phyloP scores from a whole-genome alignment of 805 yeast species.

The Vanderwaltozyma yarrowii region DNA sequence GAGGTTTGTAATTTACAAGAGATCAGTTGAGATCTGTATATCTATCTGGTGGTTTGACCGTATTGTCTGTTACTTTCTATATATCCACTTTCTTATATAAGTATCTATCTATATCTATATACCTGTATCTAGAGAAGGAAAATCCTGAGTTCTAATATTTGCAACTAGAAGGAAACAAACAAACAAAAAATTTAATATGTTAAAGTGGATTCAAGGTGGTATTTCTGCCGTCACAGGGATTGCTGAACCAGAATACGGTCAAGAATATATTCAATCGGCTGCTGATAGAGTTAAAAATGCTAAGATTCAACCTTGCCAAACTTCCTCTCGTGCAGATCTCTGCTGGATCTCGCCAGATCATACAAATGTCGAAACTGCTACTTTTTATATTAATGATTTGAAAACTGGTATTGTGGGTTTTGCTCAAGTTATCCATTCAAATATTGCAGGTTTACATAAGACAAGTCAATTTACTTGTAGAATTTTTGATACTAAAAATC shows the following conservation, averaged over 20 bases:
- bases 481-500: slow-evolving; percentile 36
- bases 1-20: too few species aligned
- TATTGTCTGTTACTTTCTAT: too few species aligned
- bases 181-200: slow-evolving; percentile 31
- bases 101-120: too few species aligned
- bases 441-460: slow-evolving; percentile 74
- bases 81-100: too few species aligned
- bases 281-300: slow-evolving; percentile 46
- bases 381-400: slow-evolving; percentile 70
- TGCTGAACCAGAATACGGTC: slow-evolving; percentile 95
- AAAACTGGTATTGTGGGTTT: slow-evolving; percentile 64
- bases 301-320: slow-evolving; percentile 41
- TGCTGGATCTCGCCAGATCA: slow-evolving; percentile 62
- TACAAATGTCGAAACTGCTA: slow-evolving; percentile 93
- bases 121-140: too few species aligned
- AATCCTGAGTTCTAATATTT: background rate
- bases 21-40: too few species aligned
- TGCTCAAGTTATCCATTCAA: slow-evolving; percentile 91
- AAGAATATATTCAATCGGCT: slow-evolving; percentile 83
- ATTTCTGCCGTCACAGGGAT: slow-evolving; percentile 93
- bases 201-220: slow-evolving; percentile 77
- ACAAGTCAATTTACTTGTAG: slow-evolving; percentile 94
- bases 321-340: slow-evolving; percentile 57
- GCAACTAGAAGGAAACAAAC: background rate
- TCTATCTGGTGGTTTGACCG: too few species aligned